A percentile compares a stretch with the other conserved stretches of the same genome.
These are phyloP conservation scores for Chalaropsis thielavioides DNA, from an alignment of 2,329 filamentous ascomycete genomes.

Conservation along the genomic window DNA sequence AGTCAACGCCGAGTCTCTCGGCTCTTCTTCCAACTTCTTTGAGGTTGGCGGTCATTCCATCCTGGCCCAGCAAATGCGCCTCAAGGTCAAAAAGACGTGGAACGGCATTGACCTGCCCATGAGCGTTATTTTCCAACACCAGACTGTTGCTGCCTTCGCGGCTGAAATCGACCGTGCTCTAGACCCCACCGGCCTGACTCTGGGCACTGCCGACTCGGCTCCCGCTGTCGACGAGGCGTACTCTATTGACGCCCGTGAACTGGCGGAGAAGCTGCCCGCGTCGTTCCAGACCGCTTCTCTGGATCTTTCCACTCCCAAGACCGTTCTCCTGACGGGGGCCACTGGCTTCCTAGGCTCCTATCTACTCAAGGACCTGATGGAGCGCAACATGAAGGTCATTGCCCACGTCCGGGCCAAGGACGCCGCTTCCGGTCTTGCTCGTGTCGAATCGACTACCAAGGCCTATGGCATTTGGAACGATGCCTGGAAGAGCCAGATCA, in stretches of 20 bases:
- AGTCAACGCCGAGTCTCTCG: conserved; percentile 18
- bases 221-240: conserved; percentile 30
- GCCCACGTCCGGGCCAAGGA: conserved; percentile 61
- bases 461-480: conserved; percentile 70
- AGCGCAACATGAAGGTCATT: conserved; percentile 48
- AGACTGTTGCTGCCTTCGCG: conserved; percentile 23
- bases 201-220: conserved; percentile 22
- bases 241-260: conserved; percentile 36
- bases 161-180: conserved; percentile 23
- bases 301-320: conserved; percentile 28
- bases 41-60: conserved; percentile 29
- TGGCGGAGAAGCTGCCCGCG: conserved; percentile 35
- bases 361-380: conserved; percentile 59
- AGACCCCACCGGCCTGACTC: conserved; percentile 21
- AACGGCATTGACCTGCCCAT: conserved; percentile 24
- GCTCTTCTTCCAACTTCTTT: conserved; percentile 27
- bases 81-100: conserved; percentile 23
- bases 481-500: conserved; percentile 50
- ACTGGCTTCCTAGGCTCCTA: conserved; percentile 82
- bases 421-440: conserved; percentile 42
- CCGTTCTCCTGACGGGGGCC: conserved; percentile 72
- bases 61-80: conserved; percentile 43
- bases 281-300: conserved; percentile 23
- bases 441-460: conserved; percentile 51
- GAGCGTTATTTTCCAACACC: conserved; percentile 23